Percentiles rank a stretch among this genome's conserved stretches.
phyloP scores from a whole-genome alignment of 371 early-diverging fungal genomes.

The Rhizopus sp. region DNA sequence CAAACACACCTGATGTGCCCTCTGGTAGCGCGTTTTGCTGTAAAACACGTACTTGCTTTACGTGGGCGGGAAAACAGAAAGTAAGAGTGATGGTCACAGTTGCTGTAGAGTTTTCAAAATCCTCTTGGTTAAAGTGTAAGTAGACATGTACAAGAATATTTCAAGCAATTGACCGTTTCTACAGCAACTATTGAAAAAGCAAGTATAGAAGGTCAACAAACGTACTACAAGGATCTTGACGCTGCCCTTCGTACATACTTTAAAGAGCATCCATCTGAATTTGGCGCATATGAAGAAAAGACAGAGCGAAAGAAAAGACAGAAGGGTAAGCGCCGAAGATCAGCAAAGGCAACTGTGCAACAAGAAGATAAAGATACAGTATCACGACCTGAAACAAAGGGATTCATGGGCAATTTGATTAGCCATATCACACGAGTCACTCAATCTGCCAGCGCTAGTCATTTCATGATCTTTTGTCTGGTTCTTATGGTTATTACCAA shows the following conservation, averaged over 20 bases:
- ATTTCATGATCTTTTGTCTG: slow-evolving; percentile 32
- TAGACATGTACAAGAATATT: neutral
- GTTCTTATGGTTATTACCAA: slow-evolving; percentile 34
- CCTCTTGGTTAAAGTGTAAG: slow-evolving; percentile 75
- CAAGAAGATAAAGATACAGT: neutral
- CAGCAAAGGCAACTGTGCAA: neutral
- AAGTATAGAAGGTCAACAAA: slow-evolving; percentile 59
- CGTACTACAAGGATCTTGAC: slow-evolving; percentile 58
- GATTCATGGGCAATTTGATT: slow-evolving; percentile 12
- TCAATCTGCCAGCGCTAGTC: slow-evolving; percentile 18
- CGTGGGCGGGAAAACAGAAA: slow-evolving; percentile 71
- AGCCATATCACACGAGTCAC: slow-evolving; percentile 7
- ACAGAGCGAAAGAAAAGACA: slow-evolving; percentile 3
- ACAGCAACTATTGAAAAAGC: slow-evolving; percentile 24
- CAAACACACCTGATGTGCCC: slow-evolving; percentile 85
- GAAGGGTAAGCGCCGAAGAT: slow-evolving; percentile 8
- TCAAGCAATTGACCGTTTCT: neutral
- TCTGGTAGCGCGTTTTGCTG: slow-evolving; percentile 78
- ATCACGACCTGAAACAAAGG: slow-evolving; percentile 3
- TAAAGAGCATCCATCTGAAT: slow-evolving; percentile 11
- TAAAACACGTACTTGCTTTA: slow-evolving; percentile 79
- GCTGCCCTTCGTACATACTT: slow-evolving; percentile 11
- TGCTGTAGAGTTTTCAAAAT: slow-evolving; percentile 71
- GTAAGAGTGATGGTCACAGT: slow-evolving; percentile 70
- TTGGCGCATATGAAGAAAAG: slow-evolving; percentile 2